A percentile compares a stretch with the other conserved stretches of the same genome.
These are phyloP conservation scores for Achaetomium macrosporum DNA, from an alignment of 2,329 filamentous ascomycete genomes.

Conservation along the genomic window DNA sequence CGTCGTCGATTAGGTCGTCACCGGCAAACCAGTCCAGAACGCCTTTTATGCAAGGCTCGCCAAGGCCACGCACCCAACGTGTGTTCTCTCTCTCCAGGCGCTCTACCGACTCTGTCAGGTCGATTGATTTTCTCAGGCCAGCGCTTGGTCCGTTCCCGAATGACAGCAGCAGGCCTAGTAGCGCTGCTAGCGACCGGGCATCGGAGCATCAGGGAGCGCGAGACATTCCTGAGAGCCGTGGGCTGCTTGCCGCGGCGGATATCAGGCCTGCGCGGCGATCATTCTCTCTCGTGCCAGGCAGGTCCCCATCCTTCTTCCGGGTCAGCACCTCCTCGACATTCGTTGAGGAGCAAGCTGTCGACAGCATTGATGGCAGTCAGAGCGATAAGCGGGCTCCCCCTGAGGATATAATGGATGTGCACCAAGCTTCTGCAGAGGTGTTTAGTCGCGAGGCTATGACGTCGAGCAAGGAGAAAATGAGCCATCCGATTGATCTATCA, in stretches of 20 bases:
- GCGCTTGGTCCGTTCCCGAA: background rate
- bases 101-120: constrained; percentile 14
- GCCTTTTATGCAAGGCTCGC: background rate
- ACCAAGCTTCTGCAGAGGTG: background rate
- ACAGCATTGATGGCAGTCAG: background rate
- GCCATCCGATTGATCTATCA: background rate
- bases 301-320: constrained; percentile 3
- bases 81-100: constrained; percentile 19
- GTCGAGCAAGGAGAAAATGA: constrained; percentile 5
- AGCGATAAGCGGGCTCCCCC: background rate
- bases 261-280: constrained; percentile 12
- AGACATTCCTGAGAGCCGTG: background rate
- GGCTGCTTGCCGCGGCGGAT: constrained; percentile 6
- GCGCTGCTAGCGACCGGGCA: constrained; percentile 1
- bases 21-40: background rate
- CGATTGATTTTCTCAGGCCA: constrained; percentile 13
- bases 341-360: constrained; percentile 9
- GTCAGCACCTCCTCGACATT: constrained; percentile 18
- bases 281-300: constrained; percentile 16
- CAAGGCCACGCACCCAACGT: constrained; percentile 12
- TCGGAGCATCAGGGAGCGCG: background rate
- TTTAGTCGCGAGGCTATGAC: constrained; percentile 1
- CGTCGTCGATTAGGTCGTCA: background rate
- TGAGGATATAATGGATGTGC: background rate
- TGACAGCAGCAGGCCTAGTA: constrained; percentile 8